A percentile compares a stretch with the other conserved stretches of the same genome.
phyloP scores from a whole-genome alignment of 2,329 filamentous ascomycete genomes.

The Talaromyces islandicus region DNA sequence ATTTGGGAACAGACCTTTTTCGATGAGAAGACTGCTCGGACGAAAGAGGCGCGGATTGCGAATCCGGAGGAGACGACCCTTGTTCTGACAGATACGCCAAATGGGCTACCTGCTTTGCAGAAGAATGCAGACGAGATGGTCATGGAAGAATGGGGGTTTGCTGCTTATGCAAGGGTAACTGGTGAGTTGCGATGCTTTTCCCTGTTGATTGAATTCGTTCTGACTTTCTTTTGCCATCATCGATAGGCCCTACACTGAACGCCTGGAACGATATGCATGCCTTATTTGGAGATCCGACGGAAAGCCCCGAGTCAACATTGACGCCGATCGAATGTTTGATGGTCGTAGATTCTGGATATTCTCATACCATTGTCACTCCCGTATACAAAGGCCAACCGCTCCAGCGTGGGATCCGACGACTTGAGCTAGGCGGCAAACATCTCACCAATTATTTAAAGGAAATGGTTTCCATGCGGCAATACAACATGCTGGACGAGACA shows the following conservation, averaged over 20 bases:
- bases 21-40: slow-evolving; percentile 58
- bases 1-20: slow-evolving; percentile 92
- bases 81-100: slow-evolving; percentile 78
- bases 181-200: slow-evolving; percentile 44
- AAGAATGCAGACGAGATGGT: slow-evolving; percentile 92
- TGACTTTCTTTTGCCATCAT: not conserved
- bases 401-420: slow-evolving; percentile 72
- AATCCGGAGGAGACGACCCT: slow-evolving; percentile 78
- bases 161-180: slow-evolving; percentile 71
- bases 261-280: slow-evolving; percentile 73
- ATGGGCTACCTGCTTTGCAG: slow-evolving; percentile 73
- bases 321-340: slow-evolving; percentile 73
- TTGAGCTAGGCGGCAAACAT: slow-evolving; percentile 89
- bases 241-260: slow-evolving; percentile 65
- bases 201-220: not conserved
- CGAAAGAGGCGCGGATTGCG: slow-evolving; percentile 30
- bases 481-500: slow-evolving; percentile 91
- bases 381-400: slow-evolving; percentile 74
- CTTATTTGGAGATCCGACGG: slow-evolving; percentile 57
- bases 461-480: slow-evolving; percentile 81
- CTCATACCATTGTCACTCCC: slow-evolving; percentile 84
- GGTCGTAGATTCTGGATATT: slow-evolving; percentile 86
- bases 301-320: slow-evolving; percentile 36
- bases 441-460: slow-evolving; percentile 90
- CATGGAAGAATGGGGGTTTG: slow-evolving; percentile 95